phyloP scores from a whole-genome alignment of 345 rosid species.

The Jatropha curcas region DNA sequence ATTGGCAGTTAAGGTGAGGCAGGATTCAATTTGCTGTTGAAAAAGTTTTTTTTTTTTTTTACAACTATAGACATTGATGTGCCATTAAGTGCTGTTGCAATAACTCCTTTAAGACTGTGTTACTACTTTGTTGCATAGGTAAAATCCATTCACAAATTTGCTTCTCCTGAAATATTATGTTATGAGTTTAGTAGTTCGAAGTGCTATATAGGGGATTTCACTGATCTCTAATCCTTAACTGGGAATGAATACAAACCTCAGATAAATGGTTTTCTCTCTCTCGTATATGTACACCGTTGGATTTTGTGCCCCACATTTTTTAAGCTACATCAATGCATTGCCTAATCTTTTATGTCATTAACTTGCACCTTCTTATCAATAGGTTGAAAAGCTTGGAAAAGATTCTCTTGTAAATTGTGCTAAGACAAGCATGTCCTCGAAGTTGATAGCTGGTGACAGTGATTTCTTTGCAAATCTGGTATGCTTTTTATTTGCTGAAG shows the following conservation, averaged over 20 bases:
- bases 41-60: background rate
- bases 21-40: background rate
- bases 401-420: conserved; percentile 90
- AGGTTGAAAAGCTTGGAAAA: conserved; percentile 97
- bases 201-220: background rate
- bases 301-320: background rate
- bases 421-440: conserved; percentile 98
- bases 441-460: conserved; percentile 85
- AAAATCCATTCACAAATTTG: background rate
- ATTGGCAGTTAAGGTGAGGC: conserved; percentile 71
- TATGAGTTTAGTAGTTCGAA: background rate
- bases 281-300: background rate
- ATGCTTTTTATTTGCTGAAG: conserved; percentile 19
- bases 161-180: background rate
- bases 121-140: background rate
- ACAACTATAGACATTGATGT: background rate
- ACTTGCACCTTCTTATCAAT: background rate
- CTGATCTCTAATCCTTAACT: too few relatives aligned
- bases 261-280: too few relatives aligned
- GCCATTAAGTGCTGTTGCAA: background rate
- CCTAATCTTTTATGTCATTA: background rate
- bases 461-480: conserved; percentile 96
- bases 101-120: background rate
- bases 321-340: background rate
- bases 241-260: too few relatives aligned